Evolutionary conservation across 1,284 basidiomycete genomes (phyloP).

Genomic region (Ceratobasidium sp.): DNA sequence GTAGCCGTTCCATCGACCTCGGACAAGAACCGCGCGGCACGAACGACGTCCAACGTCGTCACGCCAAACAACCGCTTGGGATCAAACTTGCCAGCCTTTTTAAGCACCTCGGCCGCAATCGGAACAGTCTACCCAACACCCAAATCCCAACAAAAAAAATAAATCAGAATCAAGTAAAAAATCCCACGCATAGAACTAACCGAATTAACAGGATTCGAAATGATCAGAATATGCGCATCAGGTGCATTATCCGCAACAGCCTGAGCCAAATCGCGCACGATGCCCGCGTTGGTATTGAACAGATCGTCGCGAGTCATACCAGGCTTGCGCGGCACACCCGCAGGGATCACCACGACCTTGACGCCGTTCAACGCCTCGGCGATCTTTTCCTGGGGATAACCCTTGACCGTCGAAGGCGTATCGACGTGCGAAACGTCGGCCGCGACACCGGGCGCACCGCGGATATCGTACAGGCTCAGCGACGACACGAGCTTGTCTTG

Average conservation of each 20-base stretch:
- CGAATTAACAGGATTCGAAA: too few species aligned
- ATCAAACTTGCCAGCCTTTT: slow-evolving; percentile 92
- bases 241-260: slow-evolving; percentile 87
- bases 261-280: slow-evolving; percentile 95
- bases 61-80: slow-evolving; percentile 98
- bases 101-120: slow-evolving; percentile 95
- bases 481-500: slow-evolving; percentile 86
- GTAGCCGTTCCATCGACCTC: slow-evolving; percentile 82
- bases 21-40: slow-evolving; percentile 94
- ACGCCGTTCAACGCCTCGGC: slow-evolving; percentile 88
- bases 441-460: slow-evolving; percentile 96
- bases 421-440: slow-evolving; percentile 93
- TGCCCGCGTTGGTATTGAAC: slow-evolving; percentile 99
- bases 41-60: slow-evolving; percentile 97
- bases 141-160: too few species aligned
- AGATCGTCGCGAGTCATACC: slow-evolving; percentile 80
- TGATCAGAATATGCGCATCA: slow-evolving; percentile 94
- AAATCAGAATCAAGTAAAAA: slow-evolving; percentile 73
- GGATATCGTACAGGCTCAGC: slow-evolving; percentile 96
- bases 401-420: slow-evolving; percentile 84
- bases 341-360: slow-evolving; percentile 95
- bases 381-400: slow-evolving; percentile 85
- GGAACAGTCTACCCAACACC: slow-evolving; percentile 89
- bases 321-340: slow-evolving; percentile 97
- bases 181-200: too few species aligned